These are phyloP conservation scores for Conticribra weissflogii DNA, from an alignment of 108 stramenopile species.

Conservation along the genomic window DNA sequence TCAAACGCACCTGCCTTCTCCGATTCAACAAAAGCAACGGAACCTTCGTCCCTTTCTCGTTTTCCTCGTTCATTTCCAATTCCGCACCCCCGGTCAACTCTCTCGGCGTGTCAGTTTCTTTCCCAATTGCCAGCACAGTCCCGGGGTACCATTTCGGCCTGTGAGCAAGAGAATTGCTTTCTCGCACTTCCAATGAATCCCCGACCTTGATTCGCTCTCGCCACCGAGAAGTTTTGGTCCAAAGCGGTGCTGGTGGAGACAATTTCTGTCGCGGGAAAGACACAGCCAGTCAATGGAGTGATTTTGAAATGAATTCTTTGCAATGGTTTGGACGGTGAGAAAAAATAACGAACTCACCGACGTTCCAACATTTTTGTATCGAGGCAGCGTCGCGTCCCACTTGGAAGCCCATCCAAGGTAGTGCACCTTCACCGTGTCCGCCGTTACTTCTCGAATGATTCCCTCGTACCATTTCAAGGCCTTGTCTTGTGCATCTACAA, in stretches of 20 bases:
- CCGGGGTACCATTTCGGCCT: conserved; percentile 81
- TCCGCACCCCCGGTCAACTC: conserved; percentile 65
- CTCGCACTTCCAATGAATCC: conserved; percentile 69
- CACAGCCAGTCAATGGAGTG: not conserved
- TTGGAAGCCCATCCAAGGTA: conserved; percentile 79
- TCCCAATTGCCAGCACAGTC: conserved; percentile 55
- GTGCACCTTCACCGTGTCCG: conserved; percentile 73
- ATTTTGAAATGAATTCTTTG: not conserved
- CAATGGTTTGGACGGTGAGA: not conserved
- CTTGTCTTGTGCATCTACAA: conserved; percentile 81
- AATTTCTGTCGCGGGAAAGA: conserved; percentile 18
- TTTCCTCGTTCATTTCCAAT: conserved; percentile 50
- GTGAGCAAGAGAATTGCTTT: conserved; percentile 51
- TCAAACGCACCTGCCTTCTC: conserved; percentile 45
- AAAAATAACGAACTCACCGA: conserved; percentile 7
- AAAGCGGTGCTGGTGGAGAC: conserved; percentile 64
- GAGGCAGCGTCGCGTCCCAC: conserved; percentile 64
- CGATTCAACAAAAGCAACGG: conserved; percentile 61
- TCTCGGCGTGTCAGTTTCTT: conserved; percentile 30
- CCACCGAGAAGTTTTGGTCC: conserved; percentile 70
- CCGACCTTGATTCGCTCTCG: conserved; percentile 61
- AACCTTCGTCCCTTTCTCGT: conserved; percentile 31
- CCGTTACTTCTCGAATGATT: conserved; percentile 57
- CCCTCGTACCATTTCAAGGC: conserved; percentile 84
- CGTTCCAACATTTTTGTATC: conserved; percentile 28